Evolutionary conservation across 2,329 filamentous ascomycete species (phyloP), one percentile per base, ranked within the genome.

Genomic region (Madurella fahalii): DNA sequence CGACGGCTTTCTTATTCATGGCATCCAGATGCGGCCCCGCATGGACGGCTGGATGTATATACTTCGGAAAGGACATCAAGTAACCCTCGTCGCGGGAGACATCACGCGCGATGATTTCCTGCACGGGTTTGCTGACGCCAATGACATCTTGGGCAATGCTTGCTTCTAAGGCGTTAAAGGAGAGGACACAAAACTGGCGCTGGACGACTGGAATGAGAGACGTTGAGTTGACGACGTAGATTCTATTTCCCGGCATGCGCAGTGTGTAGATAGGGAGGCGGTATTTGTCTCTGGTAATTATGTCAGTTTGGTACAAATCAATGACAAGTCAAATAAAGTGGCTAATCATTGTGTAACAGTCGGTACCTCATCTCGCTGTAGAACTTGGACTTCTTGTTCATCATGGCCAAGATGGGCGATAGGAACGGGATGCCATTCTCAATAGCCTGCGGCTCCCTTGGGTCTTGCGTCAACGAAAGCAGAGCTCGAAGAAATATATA

Each of bases 51-150:
- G 52, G 54, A 37, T 59, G 55, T 0, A 57, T 56, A 3, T 50
- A 53, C 15, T 56, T 59, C 9, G 54, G 34, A 47, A 62, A 61
- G 18, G 56, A 52, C 13, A 44, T 45, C 20, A 63, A 39, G 30
- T 59, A 60, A 0, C 58, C 58, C 1, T 52, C 13, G 2, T 63
- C 59, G 34, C 42, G 52, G 1, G 55, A 47, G 30, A 58, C 44
- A 25, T 63, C 59, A 2, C n/a, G 4, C 2, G 50, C 32, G 11
- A 63, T 17, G 7, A 60, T 53, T 1, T 40, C 56, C 4, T 53
- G 15, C 2, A 52, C 46, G 8, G 47, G 37, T 12, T 53, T 49
- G 44, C 59, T 58, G 5, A 50, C 48, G 1, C 52, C 61, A 54
- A 63, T 56, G 9, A 49, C 53, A 4, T 41, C 47, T 8, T 57